These are phyloP conservation scores for Argentina anserina DNA, from an alignment of 306 rosid species.

Conservation along the genomic window DNA sequence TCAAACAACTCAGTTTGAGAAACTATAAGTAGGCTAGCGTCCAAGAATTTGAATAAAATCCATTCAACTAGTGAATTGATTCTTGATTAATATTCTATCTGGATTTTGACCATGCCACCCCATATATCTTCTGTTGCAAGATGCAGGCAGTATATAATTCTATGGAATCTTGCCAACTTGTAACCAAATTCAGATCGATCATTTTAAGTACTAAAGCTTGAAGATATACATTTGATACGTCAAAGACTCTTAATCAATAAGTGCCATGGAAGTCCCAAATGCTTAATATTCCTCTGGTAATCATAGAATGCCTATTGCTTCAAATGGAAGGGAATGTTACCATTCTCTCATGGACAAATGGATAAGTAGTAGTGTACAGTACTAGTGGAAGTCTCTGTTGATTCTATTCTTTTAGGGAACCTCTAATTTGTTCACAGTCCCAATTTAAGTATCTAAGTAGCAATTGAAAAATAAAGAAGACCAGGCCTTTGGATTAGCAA, in stretches of 20 bases:
- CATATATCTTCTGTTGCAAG: background rate
- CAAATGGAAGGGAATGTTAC: conserved; percentile 1
- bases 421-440: background rate
- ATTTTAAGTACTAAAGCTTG: background rate
- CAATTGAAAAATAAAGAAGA: background rate
- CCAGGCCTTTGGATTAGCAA: background rate
- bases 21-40: background rate
- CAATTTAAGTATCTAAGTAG: background rate
- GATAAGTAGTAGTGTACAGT: background rate
- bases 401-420: background rate
- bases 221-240: background rate
- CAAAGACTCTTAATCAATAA: background rate
- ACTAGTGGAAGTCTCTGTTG: conserved; percentile 6
- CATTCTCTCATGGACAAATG: background rate
- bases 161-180: conserved; percentile 12
- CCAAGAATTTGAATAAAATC: conserved; percentile 15
- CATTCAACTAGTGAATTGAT: background rate
- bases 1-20: background rate
- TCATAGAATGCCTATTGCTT: conserved; percentile 13
- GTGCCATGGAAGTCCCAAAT: background rate
- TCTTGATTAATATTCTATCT: conserved; percentile 18
- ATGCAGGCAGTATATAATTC: background rate
- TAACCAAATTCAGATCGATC: conserved; percentile 1
- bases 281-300: background rate
- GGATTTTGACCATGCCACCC: background rate